phyloP scores from a whole-genome alignment of 805 yeast genomes.

The Brettanomyces anomalus region DNA sequence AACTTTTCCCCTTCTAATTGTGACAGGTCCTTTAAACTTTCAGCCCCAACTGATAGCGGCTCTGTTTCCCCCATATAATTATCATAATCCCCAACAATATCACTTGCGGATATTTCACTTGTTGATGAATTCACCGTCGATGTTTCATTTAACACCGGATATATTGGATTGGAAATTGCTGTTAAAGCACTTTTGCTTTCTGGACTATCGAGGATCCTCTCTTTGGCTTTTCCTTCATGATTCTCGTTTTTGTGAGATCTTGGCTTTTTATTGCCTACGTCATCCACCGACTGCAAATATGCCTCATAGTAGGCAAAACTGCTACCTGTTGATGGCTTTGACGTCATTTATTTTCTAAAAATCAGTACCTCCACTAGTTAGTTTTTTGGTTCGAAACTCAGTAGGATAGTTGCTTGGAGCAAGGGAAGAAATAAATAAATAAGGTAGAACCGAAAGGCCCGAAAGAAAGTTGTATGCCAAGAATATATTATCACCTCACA shows the following conservation, averaged over 20 bases:
- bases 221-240: not conserved
- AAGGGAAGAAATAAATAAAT: not conserved
- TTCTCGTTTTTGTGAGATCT: not conserved
- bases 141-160: no score
- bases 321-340: not conserved
- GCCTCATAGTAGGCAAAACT: not conserved
- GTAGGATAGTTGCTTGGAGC: no score
- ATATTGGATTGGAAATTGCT: no score
- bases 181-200: no score
- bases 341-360: not conserved
- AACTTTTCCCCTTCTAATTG: no score
- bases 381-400: not conserved
- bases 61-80: not conserved
- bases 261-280: not conserved
- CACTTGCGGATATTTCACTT: constrained; percentile 2
- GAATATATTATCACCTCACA: no score
- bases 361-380: no score
- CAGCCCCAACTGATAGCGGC: constrained; percentile 1
- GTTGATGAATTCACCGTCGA: not conserved
- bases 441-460: no score
- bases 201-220: no score
- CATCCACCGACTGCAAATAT: not conserved
- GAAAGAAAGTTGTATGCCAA: not conserved
- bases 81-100: constrained; percentile 1
- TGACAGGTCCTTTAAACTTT: no score